A percentile compares a stretch with the other conserved stretches of the same genome.
phyloP scores from a whole-genome alignment of 805 yeast species.

The Tetrapisispora fleetii region DNA sequence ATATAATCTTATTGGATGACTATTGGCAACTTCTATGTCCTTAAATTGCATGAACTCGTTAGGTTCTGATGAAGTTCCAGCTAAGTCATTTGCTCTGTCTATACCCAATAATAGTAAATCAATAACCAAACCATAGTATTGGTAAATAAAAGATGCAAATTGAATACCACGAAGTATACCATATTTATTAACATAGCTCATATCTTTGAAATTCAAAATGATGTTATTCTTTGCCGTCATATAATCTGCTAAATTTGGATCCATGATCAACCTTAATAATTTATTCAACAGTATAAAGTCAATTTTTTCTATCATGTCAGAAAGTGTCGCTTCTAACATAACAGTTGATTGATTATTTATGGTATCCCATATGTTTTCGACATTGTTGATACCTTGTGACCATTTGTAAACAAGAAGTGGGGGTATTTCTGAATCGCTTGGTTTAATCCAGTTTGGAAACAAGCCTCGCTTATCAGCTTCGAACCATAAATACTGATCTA shows the following conservation, averaged over 20 bases:
- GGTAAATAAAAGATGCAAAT: constrained; percentile 81
- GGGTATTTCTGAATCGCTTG: constrained; percentile 87
- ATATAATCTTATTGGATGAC: constrained; percentile 72
- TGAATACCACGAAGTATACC: constrained; percentile 86
- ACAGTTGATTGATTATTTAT: constrained; percentile 69
- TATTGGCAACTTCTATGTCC: constrained; percentile 44
- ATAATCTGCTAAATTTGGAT: constrained; percentile 88
- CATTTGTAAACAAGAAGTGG: constrained; percentile 87
- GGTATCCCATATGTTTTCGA: constrained; percentile 71
- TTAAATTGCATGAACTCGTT: constrained; percentile 71
- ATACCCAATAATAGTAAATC: constrained; percentile 78
- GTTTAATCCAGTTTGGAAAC: constrained; percentile 95
- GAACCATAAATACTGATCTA: constrained; percentile 94
- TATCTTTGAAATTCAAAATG: constrained; percentile 75
- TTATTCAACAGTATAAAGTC: constrained; percentile 84
- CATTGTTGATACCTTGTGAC: constrained; percentile 83
- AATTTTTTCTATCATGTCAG: constrained; percentile 69
- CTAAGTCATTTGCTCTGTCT: constrained; percentile 78
- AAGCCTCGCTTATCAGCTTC: constrained; percentile 80
- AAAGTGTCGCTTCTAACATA: constrained; percentile 66
- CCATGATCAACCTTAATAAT: constrained; percentile 68
- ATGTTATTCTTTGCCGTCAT: constrained; percentile 87
- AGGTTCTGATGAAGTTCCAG: constrained; percentile 65
- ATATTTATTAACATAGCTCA: constrained; percentile 84
- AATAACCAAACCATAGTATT: constrained; percentile 76